phyloP scores from a whole-genome alignment of 208 protist genomes.

The Tritrichomonas foetus region DNA sequence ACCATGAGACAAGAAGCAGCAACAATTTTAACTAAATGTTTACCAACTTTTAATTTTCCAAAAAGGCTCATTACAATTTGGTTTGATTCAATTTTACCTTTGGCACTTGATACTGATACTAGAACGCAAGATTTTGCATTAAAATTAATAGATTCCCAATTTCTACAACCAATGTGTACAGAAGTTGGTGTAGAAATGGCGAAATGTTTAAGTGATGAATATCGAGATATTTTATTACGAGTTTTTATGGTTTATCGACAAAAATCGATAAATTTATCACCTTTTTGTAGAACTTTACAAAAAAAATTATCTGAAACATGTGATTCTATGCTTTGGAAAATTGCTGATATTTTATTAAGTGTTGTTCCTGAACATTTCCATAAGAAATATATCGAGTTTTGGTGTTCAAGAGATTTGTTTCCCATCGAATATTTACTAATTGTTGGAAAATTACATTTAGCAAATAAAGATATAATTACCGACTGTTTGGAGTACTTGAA shows the following conservation, averaged over 20 bases:
- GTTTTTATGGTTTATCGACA: neutral
- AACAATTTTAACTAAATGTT: neutral
- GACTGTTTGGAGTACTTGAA: neutral
- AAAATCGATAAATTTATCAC: neutral
- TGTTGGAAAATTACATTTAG: neutral
- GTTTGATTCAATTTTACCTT: constrained; percentile 5
- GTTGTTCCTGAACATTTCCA: neutral
- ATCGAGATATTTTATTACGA: neutral
- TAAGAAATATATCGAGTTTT: neutral
- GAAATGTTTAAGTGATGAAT: neutral
- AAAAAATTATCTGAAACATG: neutral
- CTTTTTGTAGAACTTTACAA: neutral
- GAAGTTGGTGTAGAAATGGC: neutral
- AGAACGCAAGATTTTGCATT: neutral
- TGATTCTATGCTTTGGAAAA: neutral
- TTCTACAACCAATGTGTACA: neutral
- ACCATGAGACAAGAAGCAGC: constrained; percentile 14
- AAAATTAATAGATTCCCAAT: neutral
- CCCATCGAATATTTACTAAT: neutral
- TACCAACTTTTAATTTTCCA: neutral
- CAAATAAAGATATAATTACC: neutral
- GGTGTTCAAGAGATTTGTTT: neutral
- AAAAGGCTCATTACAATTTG: neutral
- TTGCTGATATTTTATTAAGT: neutral
- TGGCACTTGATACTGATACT: neutral